Conservation (phyloP, 164 flowering plant genomes). For the Kingdonia uniflora region DNA sequence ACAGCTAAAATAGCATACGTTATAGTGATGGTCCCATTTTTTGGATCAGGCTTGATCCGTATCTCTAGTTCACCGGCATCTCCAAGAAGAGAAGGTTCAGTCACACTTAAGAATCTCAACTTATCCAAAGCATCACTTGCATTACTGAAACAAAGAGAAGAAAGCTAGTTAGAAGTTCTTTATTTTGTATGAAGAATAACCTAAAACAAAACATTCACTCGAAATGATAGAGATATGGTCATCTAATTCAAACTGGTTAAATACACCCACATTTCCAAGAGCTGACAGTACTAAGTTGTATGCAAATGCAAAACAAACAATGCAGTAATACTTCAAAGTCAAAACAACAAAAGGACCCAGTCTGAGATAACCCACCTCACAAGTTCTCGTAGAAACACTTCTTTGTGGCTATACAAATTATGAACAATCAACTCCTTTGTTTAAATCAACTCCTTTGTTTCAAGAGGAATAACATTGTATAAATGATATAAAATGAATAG, state of each 20-base stretch:
- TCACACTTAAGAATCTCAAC: slow-evolving; percentile 85
- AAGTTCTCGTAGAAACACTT: slow-evolving; percentile 90
- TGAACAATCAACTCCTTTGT: slow-evolving; percentile 99
- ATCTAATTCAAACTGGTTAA: no score
- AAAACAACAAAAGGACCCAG: background rate
- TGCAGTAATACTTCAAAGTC: no score
- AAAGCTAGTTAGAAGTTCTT: background rate
- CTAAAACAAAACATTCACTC: no score
- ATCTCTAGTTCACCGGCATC: slow-evolving; percentile 84
- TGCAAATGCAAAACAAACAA: no score
- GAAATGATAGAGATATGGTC: no score
- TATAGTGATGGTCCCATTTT: slow-evolving; percentile 88
- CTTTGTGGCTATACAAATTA: slow-evolving; percentile 95
- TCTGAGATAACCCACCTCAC: slow-evolving; percentile 50
- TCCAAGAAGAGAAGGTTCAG: slow-evolving; percentile 85
- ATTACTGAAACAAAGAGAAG: slow-evolving; percentile 42
- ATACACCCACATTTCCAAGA: no score
- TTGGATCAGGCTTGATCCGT: slow-evolving; percentile 88
- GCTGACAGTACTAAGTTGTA: no score
- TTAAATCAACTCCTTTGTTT: no score
- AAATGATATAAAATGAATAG: no score
- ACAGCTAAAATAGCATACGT: slow-evolving; percentile 29
- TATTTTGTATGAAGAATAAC: no score
- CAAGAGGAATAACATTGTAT: no score
- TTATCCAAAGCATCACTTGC: slow-evolving; percentile 99